Base-by-base conservation (phyloP, 768 basidiomycete genomes). In the Butyriboletus loyo region DNA sequence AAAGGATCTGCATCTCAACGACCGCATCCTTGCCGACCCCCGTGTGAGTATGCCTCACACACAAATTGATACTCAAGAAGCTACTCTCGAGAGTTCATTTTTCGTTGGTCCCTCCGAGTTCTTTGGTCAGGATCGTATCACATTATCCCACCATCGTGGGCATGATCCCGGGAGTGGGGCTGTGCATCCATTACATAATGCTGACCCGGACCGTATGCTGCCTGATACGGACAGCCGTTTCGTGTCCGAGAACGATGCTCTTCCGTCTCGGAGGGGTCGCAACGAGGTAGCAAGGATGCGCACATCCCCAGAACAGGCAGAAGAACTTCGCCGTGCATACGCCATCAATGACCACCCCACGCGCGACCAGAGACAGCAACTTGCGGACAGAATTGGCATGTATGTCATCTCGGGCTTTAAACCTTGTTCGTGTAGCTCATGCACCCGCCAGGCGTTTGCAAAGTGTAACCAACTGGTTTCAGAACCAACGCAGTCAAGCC, bases 401-500 rank as follows among this genome's bases (percentile, higher is more conserved):
- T 89, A 70, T 66, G 89, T 78, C 53, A 46, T 62, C 58, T 46
- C 42, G 38, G 24, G 15, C 37, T n/a, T 32, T 34, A 27, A 55
- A 47, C 47, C 38, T 54, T 55, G 35, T 57, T 43, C 46, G 7
- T 41, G 44, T 54, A 59, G 62, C 64, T 71, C 49, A 72, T 49
- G 22, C 39, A 56, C 65, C 62, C 66, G 61, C 17, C 56, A 91
- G 89, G 87, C 85, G 81, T 57, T 79, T 86, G 71, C 83, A 88
- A 70, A 87, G 83, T 51, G 83, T 91, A 52, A 89, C 85, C 2
- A 89, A 91, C 65, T 90, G 89, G 89, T 91, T 91, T 67, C 88
- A 90, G 75, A 89, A 89, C 62, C 87, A 91, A 64, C 86, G 87
- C 61, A 88, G 83, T 66, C 78, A 85, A 57, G 82, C 86, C 30